Base-by-base conservation (phyloP, 768 basidiomycete genomes). In the Termitomyces titanicus region DNA sequence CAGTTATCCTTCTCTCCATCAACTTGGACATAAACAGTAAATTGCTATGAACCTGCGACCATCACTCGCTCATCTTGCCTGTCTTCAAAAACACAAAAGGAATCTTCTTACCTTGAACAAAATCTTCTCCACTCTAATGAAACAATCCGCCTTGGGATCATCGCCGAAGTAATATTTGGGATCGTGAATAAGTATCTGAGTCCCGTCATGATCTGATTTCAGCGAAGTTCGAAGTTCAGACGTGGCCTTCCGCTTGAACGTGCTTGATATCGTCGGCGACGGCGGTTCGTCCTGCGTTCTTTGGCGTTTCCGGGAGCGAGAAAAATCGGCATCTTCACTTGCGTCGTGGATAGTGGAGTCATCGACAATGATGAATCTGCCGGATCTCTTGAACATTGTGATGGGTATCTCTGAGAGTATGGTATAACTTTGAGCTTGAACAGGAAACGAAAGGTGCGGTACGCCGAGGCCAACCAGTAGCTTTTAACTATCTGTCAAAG, bases 101-200 rank as follows among this genome's bases (percentile, higher is more conserved):
- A 8, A 42, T 34, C 18, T 13, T 62, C 61, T 33, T 61, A 82
- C 82, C 72, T 79, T 80, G 72, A 82, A 83, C 18, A 82, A 53
- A 0, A 68, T 74, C 38, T 71, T 73, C 56, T 70, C 71, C 13
- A 81, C 74, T 31, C 75, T 70, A 0, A 83, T 60, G 29, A 77
- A 68, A 38, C 73, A 76, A 45, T 71, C 70, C 20, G 75, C 78
- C 53, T 68, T 68, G 1, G 49, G 51, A 31, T 70, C 69, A 0
- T 68, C 68, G 45, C 69, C 68, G 13, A 51, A 52, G 59, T 73
- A 82, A 54, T 74, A 80, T 27, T 69, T 64, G 0, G 68, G 59
- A 50, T 80, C 70, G 18, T 63, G 58, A 12, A 61, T 56, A 24
- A 64, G 58, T 31, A 51, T 47, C 22, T 55, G 50, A n/a, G 61